Evolutionary conservation across 2,329 filamentous ascomycete genomes (phyloP), one percentile per base, ranked within the genome.

Genomic region (Aspergillus tamarii): DNA sequence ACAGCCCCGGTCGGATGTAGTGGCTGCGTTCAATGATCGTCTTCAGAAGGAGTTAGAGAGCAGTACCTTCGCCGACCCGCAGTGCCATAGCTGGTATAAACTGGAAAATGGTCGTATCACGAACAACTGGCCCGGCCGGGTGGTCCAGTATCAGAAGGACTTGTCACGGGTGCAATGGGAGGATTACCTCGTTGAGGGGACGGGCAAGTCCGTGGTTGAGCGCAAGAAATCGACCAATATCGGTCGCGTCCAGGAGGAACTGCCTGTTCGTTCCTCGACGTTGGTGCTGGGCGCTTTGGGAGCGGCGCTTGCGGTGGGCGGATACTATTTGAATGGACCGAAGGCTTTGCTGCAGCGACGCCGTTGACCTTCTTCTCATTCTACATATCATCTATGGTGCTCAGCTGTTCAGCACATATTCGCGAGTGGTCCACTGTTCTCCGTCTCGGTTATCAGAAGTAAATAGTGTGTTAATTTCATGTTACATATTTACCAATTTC

Each of bases 241-340:
- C 32, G 69, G 70, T 4, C 73, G 77, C 32, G 75, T 78, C 1
- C 67, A 74, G 12, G 79, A 81, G 64, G 76, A 80, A 62, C 73
- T 72, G 4, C 66, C 73, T 7, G 62, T 81, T 3, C 72, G 73
- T 55, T 70, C 74, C 45, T 60, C 66, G 16, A 71, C 73, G 1
- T 62, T 77, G 66, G 61, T 96, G 90, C 78, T 95, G 90, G 64
- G 92, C 88, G 19, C 91, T 89, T 23, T 92, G 87, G 60, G 93
- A 90, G 53, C 66, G 11, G 41, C 92, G 92, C 72, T 93, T 87
- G 74, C 90, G 3, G 66, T 60, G 9, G 71, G 70, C 8, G 72
- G 69, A 9, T 61, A 60, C 10, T 63, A 61, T 23, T 81, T 66
- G 45, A 62, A 48, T 59, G 57, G 63, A 32, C 30, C 50, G 10